These are phyloP conservation scores for Citrus glauca DNA, from an alignment of 345 rosid species.

Conservation along the genomic window DNA sequence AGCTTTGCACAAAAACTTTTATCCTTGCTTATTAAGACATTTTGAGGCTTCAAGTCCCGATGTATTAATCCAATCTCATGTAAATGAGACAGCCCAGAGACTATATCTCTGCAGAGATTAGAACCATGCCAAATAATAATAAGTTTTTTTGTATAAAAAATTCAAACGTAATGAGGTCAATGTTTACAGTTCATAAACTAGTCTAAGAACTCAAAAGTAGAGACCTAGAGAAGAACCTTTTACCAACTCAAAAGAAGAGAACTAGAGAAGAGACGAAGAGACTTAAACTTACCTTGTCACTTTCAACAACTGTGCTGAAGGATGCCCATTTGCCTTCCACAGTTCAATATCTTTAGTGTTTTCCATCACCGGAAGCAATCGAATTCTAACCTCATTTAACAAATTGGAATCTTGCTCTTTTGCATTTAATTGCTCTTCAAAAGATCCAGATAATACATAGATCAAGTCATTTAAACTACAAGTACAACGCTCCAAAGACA, in stretches of 20 bases:
- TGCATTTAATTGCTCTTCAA: conserved; percentile 30
- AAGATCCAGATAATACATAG: conserved; percentile 31
- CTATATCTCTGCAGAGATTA: conserved; percentile 50
- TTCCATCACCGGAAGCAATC: conserved; percentile 30
- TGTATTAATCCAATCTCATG: conserved; percentile 77
- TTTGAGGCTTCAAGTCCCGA: conserved; percentile 78
- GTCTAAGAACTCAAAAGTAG: neutral
- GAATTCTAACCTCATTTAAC: conserved; percentile 22
- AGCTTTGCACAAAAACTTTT: conserved; percentile 62
- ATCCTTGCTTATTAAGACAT: conserved; percentile 65
- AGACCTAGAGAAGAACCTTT: neutral
- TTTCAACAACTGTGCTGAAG: conserved; percentile 52
- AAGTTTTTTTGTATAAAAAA: conserved; percentile 5
- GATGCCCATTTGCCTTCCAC: conserved; percentile 63
- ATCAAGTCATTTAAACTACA: conserved; percentile 68
- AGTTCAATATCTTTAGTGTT: conserved; percentile 37
- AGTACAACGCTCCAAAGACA: conserved; percentile 60
- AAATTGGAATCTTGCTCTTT: conserved; percentile 17
- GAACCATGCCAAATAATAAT: conserved; percentile 22
- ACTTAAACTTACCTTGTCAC: conserved; percentile 51
- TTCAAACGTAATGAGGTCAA: neutral
- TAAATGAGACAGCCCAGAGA: conserved; percentile 67
- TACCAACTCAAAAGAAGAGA: neutral
- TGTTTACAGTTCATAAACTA: neutral
- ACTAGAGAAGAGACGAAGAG: neutral